A percentile compares a stretch with the other conserved stretches of the same genome.
phyloP scores from a whole-genome alignment of 2,329 filamentous ascomycete genomes.

The Thelonectria discophora region DNA sequence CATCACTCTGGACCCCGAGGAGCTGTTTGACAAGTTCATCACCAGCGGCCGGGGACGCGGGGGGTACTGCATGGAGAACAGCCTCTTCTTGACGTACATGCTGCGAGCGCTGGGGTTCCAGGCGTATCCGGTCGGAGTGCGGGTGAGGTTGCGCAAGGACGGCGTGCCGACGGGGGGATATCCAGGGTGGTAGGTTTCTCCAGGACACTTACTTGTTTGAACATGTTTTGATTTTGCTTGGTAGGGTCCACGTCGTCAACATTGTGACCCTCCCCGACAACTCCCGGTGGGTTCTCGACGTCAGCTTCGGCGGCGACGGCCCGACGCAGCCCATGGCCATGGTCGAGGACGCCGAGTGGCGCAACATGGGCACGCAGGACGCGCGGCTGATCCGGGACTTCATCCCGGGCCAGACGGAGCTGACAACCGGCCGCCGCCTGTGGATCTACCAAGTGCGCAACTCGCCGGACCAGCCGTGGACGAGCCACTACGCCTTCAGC shows the following conservation, averaged over 20 bases:
- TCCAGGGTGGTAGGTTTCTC: conserved; percentile 54
- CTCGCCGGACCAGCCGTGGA: conserved; percentile 59
- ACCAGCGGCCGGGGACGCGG: conserved; percentile 54
- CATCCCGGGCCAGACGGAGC: conserved; percentile 56
- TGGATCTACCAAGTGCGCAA: conserved; percentile 73
- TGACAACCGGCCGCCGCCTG: conserved; percentile 52
- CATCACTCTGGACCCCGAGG: conserved; percentile 55
- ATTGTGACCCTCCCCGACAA: conserved; percentile 63
- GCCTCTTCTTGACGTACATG: conserved; percentile 63
- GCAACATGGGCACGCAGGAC: conserved; percentile 64
- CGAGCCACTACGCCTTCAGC: conserved; percentile 70
- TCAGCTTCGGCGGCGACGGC: conserved; percentile 71
- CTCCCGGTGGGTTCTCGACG: conserved; percentile 64
- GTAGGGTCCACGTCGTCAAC: conserved; percentile 66
- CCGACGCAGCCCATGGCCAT: conserved; percentile 67
- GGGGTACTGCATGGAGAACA: conserved; percentile 70
- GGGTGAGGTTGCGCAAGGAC: conserved; percentile 53
- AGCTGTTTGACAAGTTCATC: conserved; percentile 61
- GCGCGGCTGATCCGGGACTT: conserved; percentile 62
- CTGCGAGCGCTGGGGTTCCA: conserved; percentile 61
- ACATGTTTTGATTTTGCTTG: too few species aligned
- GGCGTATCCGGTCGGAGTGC: conserved; percentile 65
- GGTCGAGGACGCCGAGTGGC: conserved; percentile 50
- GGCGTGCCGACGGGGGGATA: conserved; percentile 54
- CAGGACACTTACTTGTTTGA: conserved; percentile 12